Evolutionary conservation across 2,329 filamentous ascomycete genomes (phyloP), one percentile per base, ranked within the genome.

Genomic region (Monilinia fructigena): DNA sequence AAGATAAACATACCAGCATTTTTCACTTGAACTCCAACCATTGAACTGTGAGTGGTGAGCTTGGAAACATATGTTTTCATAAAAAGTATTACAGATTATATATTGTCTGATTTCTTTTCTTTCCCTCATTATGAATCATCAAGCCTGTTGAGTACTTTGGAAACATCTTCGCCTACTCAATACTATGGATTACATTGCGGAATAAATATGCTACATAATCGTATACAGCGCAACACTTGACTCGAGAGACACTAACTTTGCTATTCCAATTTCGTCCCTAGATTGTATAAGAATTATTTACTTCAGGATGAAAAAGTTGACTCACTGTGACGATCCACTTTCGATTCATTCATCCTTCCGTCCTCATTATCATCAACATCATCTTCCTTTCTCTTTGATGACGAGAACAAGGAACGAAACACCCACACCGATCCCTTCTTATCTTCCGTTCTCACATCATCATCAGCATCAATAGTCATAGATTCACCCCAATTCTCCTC

Each of bases 281-380:
- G 1, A 7, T 14, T 26, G 14, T 16, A 18, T 65, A 7, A 65
- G 45, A 6, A 28, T n/a, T 18, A 7, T 65, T 48, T 5, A 20
- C 6, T 3, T 38, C 2, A 7, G 16, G 0, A 23, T 35, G 6
- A n/a, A 2, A 16, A 52, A 14, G 11, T 4, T 2, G 28, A 48
- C 63, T 65, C 35, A 59, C 63, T 56, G 35, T 65, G 63, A 28
- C 40, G 50, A 31, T 65, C 63, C 31, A 65, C 63, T 38, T 50
- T 59, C 2, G 53, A 38, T 18, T 65, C 54, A 28, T 65, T 42
- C 63, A 65, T 59, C 20, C 54, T 56, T 28, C 35, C 45, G 16
- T 65, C 54, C 7, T 28, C 38, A 54, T 45, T 20, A 14, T 47
- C 48, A 52, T 60, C 47, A 11, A 38, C 23, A 35, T 12, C 55